Conservation (phyloP, 805 yeast species). For the Starmerella powellii region DNA sequence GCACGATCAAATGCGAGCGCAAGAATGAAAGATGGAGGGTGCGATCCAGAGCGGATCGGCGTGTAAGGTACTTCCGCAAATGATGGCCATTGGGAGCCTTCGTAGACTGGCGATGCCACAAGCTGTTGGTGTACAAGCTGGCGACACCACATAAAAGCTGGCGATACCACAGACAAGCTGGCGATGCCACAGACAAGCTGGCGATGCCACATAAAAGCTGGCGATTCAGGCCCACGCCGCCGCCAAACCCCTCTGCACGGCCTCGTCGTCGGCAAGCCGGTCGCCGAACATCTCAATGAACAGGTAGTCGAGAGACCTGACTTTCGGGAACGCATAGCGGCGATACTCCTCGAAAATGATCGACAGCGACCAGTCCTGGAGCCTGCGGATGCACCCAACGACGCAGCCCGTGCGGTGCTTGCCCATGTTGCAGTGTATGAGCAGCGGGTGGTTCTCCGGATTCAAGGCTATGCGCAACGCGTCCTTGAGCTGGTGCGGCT, state of each 20-base stretch:
- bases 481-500: constrained; percentile 54
- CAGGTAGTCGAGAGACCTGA: constrained; percentile 90
- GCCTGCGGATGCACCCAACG: constrained; percentile 78
- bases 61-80: too few species aligned
- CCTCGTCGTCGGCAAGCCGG: constrained; percentile 40
- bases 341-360: constrained; percentile 94
- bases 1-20: too few species aligned
- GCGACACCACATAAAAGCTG: too few species aligned
- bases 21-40: too few species aligned
- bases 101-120: too few species aligned
- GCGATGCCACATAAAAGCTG: too few species aligned
- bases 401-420: constrained; percentile 95
- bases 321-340: constrained; percentile 88
- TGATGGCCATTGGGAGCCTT: too few species aligned
- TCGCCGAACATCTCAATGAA: constrained; percentile 83
- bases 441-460: constrained; percentile 80
- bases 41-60: too few species aligned
- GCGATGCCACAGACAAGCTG: too few species aligned
- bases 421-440: constrained; percentile 92
- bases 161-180: too few species aligned
- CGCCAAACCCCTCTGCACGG: constrained; percentile 8
- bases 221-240: constrained; percentile 18
- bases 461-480: constrained; percentile 72
- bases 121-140: too few species aligned
- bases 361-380: constrained; percentile 86